Base-by-base conservation (phyloP, 2,329 filamentous ascomycete genomes). In the Cadophora sp. region DNA sequence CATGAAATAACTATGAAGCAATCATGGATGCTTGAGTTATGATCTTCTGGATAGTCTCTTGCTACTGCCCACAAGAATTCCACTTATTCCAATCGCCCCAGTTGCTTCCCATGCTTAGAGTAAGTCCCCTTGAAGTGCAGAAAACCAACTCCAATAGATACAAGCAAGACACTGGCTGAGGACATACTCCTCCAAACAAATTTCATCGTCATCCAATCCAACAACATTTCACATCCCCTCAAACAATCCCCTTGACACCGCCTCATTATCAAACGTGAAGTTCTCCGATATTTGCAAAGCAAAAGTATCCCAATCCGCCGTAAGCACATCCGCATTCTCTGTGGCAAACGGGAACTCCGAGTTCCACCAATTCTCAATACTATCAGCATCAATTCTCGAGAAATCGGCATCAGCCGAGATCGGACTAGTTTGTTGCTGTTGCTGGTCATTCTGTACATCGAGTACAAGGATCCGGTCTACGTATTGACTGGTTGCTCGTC, bases 361-460 rank as follows among this genome's bases (percentile, higher is more conserved):
- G 18, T 61, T 61, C 59, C 59, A 61, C 59, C 59, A 61, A 24
- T 61, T 48, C 36, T 61, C 59, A 39, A 61, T 50, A 11, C 24
- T 36, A 16, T 39, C 59, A 22, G 59, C 59, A n/a, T 61, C 59
- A 39, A 61, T 30, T 30, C 24, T 39, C 14, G 43, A 36, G 18
- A 39, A 22, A 7, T 48, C 36, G 4, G 24, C n/a, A 11, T 61
- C 59, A 2, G 45, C 59, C 3, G 41, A 33, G 11, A 47, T 48
- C 2, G 59, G 41, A 27, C 43, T 48, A 1, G 59, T 47, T 50
- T 47, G 45, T 39, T 61, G 59, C 18, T 50, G 59, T 11, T 61
- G 16, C 16, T 61, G 59, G 36, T 33, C 33, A 50, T 30, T 39
- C 16, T 50, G 41, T 8, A 61, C 24, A 33, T 61, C 48, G 11